Evolutionary conservation across 257 asterid species (phyloP).

Genomic region (Solanum verrucosum): DNA sequence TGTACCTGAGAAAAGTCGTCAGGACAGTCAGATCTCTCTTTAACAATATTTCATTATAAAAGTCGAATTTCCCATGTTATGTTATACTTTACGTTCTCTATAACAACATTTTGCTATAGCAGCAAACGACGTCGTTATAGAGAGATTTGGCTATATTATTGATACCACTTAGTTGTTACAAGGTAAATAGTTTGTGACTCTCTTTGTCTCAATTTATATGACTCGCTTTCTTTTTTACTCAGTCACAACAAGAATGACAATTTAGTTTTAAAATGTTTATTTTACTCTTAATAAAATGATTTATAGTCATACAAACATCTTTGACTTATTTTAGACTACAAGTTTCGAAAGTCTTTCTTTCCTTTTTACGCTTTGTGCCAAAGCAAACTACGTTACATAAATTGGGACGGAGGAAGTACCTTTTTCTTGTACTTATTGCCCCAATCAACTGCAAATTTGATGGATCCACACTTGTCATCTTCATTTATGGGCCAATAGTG

Average conservation of each 20-base stretch:
- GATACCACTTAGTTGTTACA: not conserved
- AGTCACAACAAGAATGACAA: not conserved
- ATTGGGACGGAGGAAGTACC: not conserved
- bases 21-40: not conserved
- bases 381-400: not conserved
- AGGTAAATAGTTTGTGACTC: not conserved
- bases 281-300: not conserved
- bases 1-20: slow-evolving; percentile 18
- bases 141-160: not conserved
- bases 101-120: not conserved
- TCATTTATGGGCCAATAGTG: slow-evolving; percentile 27
- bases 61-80: not conserved
- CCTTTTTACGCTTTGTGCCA: not conserved
- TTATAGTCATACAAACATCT: too few species aligned
- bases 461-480: slow-evolving; percentile 17
- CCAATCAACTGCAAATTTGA: slow-evolving; percentile 25
- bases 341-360: not conserved
- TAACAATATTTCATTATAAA: not conserved
- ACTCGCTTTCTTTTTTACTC: not conserved
- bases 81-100: not conserved
- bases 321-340: too few species aligned
- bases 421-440: slow-evolving; percentile 15
- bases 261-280: too few species aligned
- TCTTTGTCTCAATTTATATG: not conserved
- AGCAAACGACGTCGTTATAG: not conserved